phyloP scores from a whole-genome alignment of 257 asterid genomes.

The Anisodus tanguticus region DNA sequence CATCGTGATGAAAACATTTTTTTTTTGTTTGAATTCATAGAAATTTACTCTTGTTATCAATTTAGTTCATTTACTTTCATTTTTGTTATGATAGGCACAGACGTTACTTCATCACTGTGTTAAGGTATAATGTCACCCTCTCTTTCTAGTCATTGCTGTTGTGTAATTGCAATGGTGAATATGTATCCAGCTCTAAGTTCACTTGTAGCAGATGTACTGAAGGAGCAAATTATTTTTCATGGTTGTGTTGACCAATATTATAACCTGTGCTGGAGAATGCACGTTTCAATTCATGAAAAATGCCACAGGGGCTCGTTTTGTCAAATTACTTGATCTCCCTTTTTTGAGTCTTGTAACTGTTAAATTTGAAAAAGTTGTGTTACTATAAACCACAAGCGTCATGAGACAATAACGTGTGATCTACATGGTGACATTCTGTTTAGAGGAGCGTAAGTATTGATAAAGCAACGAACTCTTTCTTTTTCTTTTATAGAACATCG shows the following conservation, averaged over 20 bases:
- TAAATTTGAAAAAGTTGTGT: not conserved
- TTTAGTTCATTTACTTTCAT: not conserved
- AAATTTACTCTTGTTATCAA: not conserved
- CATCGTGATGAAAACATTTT: not conserved
- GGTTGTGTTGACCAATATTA: not conserved
- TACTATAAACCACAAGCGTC: not conserved
- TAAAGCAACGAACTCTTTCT: not conserved
- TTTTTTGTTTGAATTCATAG: not conserved
- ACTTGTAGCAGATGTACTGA: not conserved
- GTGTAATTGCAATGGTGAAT: not conserved
- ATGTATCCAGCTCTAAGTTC: not conserved
- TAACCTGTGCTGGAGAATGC: not conserved
- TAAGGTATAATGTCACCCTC: not conserved
- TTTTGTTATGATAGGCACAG: not conserved
- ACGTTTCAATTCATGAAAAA: not conserved
- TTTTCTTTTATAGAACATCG: not conserved
- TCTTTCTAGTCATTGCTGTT: not conserved
- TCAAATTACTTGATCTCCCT: not conserved
- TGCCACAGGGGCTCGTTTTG: not conserved
- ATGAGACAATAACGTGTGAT: not conserved
- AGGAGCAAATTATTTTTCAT: not conserved
- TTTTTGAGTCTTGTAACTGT: not conserved
- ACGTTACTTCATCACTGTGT: not conserved
- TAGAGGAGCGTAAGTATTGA: not conserved
- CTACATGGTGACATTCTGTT: not conserved